phyloP scores from a whole-genome alignment of 306 rosid genomes.

The Trifolium repens region DNA sequence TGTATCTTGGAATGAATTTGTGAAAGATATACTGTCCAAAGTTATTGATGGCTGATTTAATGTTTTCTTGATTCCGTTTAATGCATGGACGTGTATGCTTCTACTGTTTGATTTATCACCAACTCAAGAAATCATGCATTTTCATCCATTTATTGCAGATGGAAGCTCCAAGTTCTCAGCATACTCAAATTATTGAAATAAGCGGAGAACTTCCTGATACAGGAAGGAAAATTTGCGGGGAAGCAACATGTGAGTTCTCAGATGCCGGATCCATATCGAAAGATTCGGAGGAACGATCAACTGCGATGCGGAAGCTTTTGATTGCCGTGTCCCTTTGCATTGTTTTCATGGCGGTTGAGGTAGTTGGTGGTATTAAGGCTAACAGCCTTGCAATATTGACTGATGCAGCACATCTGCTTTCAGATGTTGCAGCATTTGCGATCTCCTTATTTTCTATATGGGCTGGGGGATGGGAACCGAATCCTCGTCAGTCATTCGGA shows the following conservation, averaged over 20 bases:
- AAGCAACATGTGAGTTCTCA: conserved; percentile 70
- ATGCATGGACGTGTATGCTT: background rate
- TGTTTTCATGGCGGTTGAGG: conserved; percentile 73
- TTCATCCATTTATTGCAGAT: conserved; percentile 50
- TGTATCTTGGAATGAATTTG: conserved; percentile 15
- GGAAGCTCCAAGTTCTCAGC: conserved; percentile 50
- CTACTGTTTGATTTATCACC: conserved; percentile 13
- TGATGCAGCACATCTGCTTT: conserved; percentile 47
- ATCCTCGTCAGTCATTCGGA: conserved; percentile 80
- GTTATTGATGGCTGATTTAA: conserved; percentile 17
- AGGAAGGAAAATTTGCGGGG: conserved; percentile 70
- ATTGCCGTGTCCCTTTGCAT: conserved; percentile 69
- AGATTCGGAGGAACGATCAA: conserved; percentile 69
- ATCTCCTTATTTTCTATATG: conserved; percentile 77
- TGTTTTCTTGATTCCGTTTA: conserved; percentile 24
- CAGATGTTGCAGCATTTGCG: conserved; percentile 80
- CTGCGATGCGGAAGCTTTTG: conserved; percentile 69
- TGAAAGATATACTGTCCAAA: background rate
- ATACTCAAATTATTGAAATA: conserved; percentile 61
- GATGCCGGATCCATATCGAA: conserved; percentile 59
- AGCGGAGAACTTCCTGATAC: conserved; percentile 45
- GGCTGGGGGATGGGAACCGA: conserved; percentile 88
- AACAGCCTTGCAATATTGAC: conserved; percentile 80
- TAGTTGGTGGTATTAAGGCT: conserved; percentile 75
- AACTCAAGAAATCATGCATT: conserved; percentile 19